phyloP scores from a whole-genome alignment of 805 yeast species.

The Zygosaccharomyces kombuchaensis region DNA sequence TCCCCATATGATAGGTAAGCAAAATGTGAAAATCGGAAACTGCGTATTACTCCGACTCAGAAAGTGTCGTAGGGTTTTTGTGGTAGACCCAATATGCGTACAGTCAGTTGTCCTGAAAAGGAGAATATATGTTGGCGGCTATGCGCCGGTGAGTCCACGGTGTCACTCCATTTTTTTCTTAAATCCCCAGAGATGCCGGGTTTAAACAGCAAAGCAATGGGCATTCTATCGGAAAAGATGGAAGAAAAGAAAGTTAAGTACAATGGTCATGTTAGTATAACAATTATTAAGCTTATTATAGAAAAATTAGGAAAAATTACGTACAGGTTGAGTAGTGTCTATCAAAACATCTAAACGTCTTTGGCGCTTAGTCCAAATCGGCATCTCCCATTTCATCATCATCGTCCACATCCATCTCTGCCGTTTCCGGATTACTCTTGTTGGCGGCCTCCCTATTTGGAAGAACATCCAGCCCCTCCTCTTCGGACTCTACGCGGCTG shows the following conservation, averaged over 20 bases:
- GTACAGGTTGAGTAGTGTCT: constrained; percentile 2
- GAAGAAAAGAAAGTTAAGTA: no score
- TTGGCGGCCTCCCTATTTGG: constrained; percentile 77
- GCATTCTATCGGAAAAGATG: no score
- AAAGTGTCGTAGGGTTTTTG: background rate
- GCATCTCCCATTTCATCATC: constrained; percentile 30
- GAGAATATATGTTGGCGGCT: background rate
- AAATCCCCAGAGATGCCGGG: no score
- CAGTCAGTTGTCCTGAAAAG: background rate
- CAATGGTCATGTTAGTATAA: background rate
- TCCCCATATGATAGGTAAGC: no score
- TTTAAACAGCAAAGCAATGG: no score
- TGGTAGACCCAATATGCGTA: background rate
- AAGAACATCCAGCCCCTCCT: constrained; percentile 67
- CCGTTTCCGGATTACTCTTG: constrained; percentile 52
- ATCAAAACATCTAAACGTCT: background rate
- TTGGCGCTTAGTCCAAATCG: constrained; percentile 15
- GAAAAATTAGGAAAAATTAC: background rate
- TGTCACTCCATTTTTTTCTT: no score
- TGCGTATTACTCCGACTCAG: background rate
- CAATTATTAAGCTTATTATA: no score
- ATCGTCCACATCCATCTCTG: constrained; percentile 51
- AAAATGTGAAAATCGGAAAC: no score
- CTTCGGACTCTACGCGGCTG: constrained; percentile 30
- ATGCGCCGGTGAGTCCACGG: background rate